Conservation (phyloP, 345 rosid species). For the Odontarrhena argentea region DNA sequence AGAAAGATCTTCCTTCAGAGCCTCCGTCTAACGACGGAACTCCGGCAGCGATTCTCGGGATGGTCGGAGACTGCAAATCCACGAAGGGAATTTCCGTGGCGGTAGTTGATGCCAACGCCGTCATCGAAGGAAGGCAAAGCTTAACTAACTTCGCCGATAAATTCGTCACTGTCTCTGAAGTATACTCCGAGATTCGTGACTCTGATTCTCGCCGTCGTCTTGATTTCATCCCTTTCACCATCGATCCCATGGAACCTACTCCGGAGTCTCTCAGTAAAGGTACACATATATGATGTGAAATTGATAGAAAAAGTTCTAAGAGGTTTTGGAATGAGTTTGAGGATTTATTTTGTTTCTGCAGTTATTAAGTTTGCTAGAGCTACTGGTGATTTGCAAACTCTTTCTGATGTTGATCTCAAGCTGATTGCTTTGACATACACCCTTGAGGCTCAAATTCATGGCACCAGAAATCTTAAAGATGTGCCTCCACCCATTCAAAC, state of each 20-base stretch:
- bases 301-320: background rate
- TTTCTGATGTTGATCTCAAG: conserved; percentile 86
- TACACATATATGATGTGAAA: conserved; percentile 21
- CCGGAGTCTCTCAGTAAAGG: conserved; percentile 84
- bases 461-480: conserved; percentile 68
- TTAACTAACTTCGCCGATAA: conserved; percentile 64
- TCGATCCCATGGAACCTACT: conserved; percentile 83
- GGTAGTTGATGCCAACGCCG: conserved; percentile 87
- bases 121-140: conserved; percentile 68
- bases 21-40: conserved; percentile 35
- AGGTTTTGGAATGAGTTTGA: background rate
- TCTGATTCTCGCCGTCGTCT: conserved; percentile 88
- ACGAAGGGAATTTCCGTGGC: conserved; percentile 73
- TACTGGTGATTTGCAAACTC: conserved; percentile 89
- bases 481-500: conserved; percentile 80
- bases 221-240: conserved; percentile 63
- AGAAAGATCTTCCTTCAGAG: conserved; percentile 42
- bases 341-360: conserved; percentile 4
- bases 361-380: conserved; percentile 83
- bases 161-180: conserved; percentile 86
- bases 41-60: conserved; percentile 37
- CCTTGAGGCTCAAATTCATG: conserved; percentile 82
- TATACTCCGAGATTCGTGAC: conserved; percentile 81
- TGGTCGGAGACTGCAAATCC: conserved; percentile 73
- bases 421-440: conserved; percentile 82